These are phyloP conservation scores for Babesia ovata DNA, from an alignment of 169 alveolate genomes.

Conservation along the genomic window DNA sequence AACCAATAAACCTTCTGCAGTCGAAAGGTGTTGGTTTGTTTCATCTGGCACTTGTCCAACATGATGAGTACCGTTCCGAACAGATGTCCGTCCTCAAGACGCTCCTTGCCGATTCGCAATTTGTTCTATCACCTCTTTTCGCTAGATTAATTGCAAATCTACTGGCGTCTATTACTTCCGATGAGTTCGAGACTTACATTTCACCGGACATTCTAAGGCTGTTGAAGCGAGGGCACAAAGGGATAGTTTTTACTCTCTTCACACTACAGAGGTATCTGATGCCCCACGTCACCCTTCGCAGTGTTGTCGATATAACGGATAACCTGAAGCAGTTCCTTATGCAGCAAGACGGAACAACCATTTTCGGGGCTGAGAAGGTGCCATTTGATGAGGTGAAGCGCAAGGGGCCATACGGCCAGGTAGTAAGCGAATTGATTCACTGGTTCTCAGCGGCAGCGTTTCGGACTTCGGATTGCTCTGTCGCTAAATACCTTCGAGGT, in stretches of 20 bases:
- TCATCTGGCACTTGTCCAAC: conserved; percentile 9
- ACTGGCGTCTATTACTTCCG: conserved; percentile 7
- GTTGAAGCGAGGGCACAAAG: conserved; percentile 31
- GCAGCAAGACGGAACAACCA: conserved; percentile 7
- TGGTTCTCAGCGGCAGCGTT: conserved; percentile 11
- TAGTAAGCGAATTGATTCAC: conserved; percentile 30
- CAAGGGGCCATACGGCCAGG: neutral
- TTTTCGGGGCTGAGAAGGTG: conserved; percentile 11
- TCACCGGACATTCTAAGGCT: conserved; percentile 22
- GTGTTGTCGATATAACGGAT: conserved; percentile 9
- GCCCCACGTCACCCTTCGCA: neutral
- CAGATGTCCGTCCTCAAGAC: conserved; percentile 11
- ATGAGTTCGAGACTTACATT: conserved; percentile 16
- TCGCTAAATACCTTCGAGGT: neutral
- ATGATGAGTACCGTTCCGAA: conserved; percentile 3
- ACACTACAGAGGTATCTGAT: conserved; percentile 7
- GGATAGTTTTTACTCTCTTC: neutral
- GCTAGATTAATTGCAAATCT: conserved; percentile 8
- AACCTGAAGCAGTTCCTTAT: neutral
- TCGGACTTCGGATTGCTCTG: neutral
- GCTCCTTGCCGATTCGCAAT: conserved; percentile 4
- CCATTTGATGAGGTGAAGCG: conserved; percentile 3
- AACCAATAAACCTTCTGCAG: neutral
- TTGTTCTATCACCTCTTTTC: conserved; percentile 25
- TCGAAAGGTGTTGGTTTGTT: conserved; percentile 11